Base-by-base conservation (phyloP, 2,329 filamentous ascomycete genomes). In the Chaetomium sp. region DNA sequence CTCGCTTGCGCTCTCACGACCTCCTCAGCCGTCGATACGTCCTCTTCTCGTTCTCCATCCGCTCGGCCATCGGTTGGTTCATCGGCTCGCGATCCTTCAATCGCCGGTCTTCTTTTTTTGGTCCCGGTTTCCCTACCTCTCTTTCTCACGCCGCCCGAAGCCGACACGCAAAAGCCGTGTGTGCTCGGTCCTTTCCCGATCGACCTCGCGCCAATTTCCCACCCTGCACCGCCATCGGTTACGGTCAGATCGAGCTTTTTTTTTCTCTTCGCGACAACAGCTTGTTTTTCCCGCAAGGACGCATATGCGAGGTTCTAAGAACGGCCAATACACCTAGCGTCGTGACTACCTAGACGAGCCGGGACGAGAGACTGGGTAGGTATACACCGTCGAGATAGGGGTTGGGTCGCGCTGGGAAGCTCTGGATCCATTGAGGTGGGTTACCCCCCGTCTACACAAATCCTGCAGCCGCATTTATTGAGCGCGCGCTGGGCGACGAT, bases 1-100 rank as follows among this genome's bases (percentile, higher is more conserved):
- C 74, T 83, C 81, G 81, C 80, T 83, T 82, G 79, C 76, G 76
- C 76, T 77, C 77, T 77, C 76, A 76, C 68, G 74, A 75, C 74
- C 75, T 75, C 75, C 75, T 80, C 78, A 80, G 80, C 79, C 77
- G 79, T 77, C 75, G 76, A 77, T 77, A 78, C 78, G 75, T 72
- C 74, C 71, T 71, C 72, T 72, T 67, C 68, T 66, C 66, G 58
- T 70, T 69, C 68, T 69, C 60, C 70, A 66, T 71, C 68, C 65
- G 67, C 63, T 68, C 60, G 63, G 67, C 64, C 69, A 68, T 70
- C 70, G 68, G 64, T 65, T 66, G 64, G 63, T 66, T 66, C 61
- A 62, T 68, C 62, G 35, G 65, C 58, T 64, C 56, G 68, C 67
- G 55, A 63, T 57, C 62, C 56, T 65, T 67, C 63, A 59, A 68